Conservation (phyloP, 257 asterid species). For the Primulina eburnea region DNA sequence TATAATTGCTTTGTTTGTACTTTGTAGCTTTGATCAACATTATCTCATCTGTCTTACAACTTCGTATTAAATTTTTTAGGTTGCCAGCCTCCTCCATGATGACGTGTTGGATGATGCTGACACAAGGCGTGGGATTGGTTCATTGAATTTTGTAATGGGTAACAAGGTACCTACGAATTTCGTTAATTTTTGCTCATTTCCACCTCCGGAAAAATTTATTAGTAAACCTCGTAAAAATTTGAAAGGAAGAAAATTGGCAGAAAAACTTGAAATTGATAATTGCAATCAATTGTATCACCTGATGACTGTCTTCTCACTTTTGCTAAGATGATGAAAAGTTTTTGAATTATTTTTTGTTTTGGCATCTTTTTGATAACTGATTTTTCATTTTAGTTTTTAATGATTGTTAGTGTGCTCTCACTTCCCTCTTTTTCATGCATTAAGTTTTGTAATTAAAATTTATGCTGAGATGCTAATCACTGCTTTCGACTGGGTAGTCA, state of each 20-base stretch:
- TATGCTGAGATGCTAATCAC: neutral
- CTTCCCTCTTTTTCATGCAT: neutral
- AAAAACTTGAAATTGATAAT: neutral
- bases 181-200: neutral
- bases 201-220: neutral
- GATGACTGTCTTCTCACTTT: neutral
- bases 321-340: neutral
- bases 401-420: neutral
- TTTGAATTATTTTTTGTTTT: neutral
- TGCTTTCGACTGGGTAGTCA: neutral
- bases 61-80: constrained; percentile 42
- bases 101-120: constrained; percentile 99
- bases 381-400: neutral
- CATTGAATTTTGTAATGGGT: constrained; percentile 87
- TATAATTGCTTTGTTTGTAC: neutral
- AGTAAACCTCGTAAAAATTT: constrained; percentile 1
- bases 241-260: neutral
- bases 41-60: neutral
- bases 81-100: constrained; percentile 99
- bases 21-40: constrained; percentile 6
- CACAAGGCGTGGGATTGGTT: constrained; percentile 85
- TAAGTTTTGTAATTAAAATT: neutral
- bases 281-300: neutral
- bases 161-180: constrained; percentile 59
- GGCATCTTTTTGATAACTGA: neutral